A percentile compares a stretch with the other conserved stretches of the same genome.
These are phyloP conservation scores for Gymnopilus dilepis DNA, from an alignment of 768 basidiomycete species.

Conservation along the genomic window DNA sequence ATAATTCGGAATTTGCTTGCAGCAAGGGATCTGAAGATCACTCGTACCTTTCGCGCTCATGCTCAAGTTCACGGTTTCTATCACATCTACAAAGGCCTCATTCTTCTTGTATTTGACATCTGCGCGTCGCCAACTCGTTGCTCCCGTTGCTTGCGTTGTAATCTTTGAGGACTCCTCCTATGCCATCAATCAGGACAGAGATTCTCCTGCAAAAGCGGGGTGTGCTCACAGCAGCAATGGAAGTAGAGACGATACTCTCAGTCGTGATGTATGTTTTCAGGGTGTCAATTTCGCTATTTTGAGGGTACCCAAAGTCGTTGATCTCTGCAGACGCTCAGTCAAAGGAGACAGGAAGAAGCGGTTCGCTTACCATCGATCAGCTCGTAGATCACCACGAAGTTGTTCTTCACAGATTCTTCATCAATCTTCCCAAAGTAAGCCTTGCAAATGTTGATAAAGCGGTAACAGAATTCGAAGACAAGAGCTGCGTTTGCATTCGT, in stretches of 20 bases:
- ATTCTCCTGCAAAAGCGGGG: not conserved
- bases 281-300: slow-evolving; percentile 98
- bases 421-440: slow-evolving; percentile 99
- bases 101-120: slow-evolving; percentile 99
- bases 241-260: slow-evolving; percentile 88
- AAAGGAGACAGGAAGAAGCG: not conserved
- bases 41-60: slow-evolving; percentile 93
- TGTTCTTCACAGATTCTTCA: slow-evolving; percentile 98
- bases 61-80: slow-evolving; percentile 93
- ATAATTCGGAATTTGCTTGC: not conserved
- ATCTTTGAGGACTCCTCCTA: slow-evolving; percentile 98
- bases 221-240: slow-evolving; percentile 75
- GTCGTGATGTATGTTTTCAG: slow-evolving; percentile 98
- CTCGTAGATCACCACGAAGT: slow-evolving; percentile 98
- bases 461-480: slow-evolving; percentile 97
- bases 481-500: slow-evolving; percentile 97
- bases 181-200: slow-evolving; percentile 11
- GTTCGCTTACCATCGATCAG: slow-evolving; percentile 84
- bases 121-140: slow-evolving; percentile 92
- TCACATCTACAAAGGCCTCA: slow-evolving; percentile 99
- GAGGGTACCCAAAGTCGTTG: slow-evolving; percentile 98
- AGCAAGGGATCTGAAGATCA: not conserved
- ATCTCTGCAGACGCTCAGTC: slow-evolving; percentile 59
- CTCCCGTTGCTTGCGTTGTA: slow-evolving; percentile 95
- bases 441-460: slow-evolving; percentile 92